Base-by-base conservation (phyloP, 192 early-diverging fungal species). In the Backusella westeae region DNA sequence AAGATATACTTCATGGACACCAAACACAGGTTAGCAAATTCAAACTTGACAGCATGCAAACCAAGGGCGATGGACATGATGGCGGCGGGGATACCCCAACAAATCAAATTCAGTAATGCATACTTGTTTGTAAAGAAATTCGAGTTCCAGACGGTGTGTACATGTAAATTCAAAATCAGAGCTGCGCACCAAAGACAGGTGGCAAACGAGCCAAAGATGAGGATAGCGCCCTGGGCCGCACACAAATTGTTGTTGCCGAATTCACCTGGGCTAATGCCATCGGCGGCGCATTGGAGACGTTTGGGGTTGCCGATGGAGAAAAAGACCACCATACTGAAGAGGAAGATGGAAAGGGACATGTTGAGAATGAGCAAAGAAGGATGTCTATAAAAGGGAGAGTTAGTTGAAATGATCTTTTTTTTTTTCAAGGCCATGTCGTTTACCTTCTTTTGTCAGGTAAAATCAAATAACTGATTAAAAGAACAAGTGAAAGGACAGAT, bases 71-170 rank as follows among this genome's bases (percentile, higher is more conserved):
- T 75, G 34, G 69, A 78, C 3, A 84, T 84, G 34, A 87, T 72
- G n/a, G 78, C 46, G 6, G 56, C n/a, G 21, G 86, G 78, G n/a
- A 78, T 80, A 26, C 86, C 88, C 88, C 88, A 89, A 65, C 88
- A 86, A 29, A 87, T 32, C 23, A 82, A 10, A 52, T 89, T 73
- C 2, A 87, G 52, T 9, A 77, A 69, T n/a, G 77, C 46, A 67
- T 87, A 86, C 59, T 81, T 83, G 21, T 80, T 82, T 12, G 78
- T 49, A n/a, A 87, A 80, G 75, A 84, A 84, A 29, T 81, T 83
- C 1, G 82, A 84, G 65, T 87, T 87, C 88, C 88, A 89, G n/a
- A 89, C 88, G 4, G 86, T 87, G 66, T 89, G 85, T 0, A 89
- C n/a, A 46, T 88, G 87, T n/a, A 88, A 34, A 68, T 82, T 82